These are phyloP conservation scores for Pseudogymnoascus sp. DNA, from an alignment of 2,329 filamentous ascomycete genomes.

Conservation along the genomic window DNA sequence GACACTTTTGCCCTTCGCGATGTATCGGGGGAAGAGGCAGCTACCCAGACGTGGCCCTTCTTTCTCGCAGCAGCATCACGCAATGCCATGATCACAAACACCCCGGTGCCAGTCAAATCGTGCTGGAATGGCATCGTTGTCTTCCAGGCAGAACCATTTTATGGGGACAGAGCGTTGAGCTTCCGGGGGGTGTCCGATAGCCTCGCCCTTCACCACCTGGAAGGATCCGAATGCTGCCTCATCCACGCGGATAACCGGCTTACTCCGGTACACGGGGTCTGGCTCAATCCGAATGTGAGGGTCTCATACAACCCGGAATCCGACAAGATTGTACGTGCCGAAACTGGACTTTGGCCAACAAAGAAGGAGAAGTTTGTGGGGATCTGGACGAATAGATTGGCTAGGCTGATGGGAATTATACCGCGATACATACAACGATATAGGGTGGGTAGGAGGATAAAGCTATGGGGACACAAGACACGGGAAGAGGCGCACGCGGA, in stretches of 20 bases:
- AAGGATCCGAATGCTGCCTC: constrained; percentile 73
- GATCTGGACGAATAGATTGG: constrained; percentile 49
- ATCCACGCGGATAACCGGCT: constrained; percentile 56
- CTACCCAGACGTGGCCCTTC: constrained; percentile 51
- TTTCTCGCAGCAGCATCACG: constrained; percentile 45
- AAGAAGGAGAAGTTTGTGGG: constrained; percentile 40
- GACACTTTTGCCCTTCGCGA: constrained; percentile 57
- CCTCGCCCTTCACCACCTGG: constrained; percentile 54
- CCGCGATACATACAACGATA: constrained; percentile 23
- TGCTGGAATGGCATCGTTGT: constrained; percentile 51
- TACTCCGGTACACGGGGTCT: constrained; percentile 43
- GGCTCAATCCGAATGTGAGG: constrained; percentile 59
- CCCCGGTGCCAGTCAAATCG: constrained; percentile 42
- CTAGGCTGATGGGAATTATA: constrained; percentile 35
- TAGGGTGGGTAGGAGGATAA: constrained; percentile 18
- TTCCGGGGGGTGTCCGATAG: constrained; percentile 58
- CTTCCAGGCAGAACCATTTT: constrained; percentile 49
- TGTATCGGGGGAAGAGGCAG: constrained; percentile 39
- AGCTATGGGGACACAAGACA: constrained; percentile 26
- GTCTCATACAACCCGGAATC: constrained; percentile 53
- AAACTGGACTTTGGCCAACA: constrained; percentile 20
- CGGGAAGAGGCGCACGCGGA: constrained; percentile 27
- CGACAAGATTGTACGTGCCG: constrained; percentile 41
- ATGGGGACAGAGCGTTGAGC: constrained; percentile 33
- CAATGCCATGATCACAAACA: constrained; percentile 42